Percentiles rank a stretch among this genome's conserved stretches.
These are phyloP conservation scores for Phytophthora kernoviae DNA, from an alignment of 352 stramenopile genomes.

Conservation along the genomic window DNA sequence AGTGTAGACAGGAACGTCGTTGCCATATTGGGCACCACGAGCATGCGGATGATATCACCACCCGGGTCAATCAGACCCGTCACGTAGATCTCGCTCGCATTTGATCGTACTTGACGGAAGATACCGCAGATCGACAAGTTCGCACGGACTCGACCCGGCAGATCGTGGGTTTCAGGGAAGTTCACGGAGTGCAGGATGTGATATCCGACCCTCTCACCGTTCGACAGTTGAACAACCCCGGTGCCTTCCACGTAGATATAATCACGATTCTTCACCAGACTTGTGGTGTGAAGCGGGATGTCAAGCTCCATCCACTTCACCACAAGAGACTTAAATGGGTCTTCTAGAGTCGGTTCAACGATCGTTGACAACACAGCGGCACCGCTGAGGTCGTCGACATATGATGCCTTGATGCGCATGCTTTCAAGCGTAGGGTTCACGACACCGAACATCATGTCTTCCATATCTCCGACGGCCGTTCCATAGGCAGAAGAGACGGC, in stretches of 20 bases:
- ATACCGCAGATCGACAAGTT: constrained; percentile 47
- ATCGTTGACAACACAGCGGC: constrained; percentile 46
- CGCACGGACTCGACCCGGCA: constrained; percentile 39
- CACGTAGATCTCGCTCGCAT: constrained; percentile 43
- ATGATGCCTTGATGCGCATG: constrained; percentile 58
- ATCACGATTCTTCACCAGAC: constrained; percentile 45
- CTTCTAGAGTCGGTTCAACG: constrained; percentile 36
- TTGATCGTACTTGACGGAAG: constrained; percentile 32
- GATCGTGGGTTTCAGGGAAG: constrained; percentile 38
- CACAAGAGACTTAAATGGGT: constrained; percentile 58
- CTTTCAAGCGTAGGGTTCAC: constrained; percentile 49
- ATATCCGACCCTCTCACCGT: constrained; percentile 43
- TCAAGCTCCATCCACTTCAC: constrained; percentile 63
- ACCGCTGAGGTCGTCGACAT: constrained; percentile 53
- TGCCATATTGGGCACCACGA: constrained; percentile 38
- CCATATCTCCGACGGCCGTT: constrained; percentile 39
- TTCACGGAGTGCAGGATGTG: constrained; percentile 50
- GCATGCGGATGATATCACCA: constrained; percentile 42
- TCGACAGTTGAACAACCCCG: constrained; percentile 32
- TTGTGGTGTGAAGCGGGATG: constrained; percentile 27
- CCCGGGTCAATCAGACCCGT: constrained; percentile 37
- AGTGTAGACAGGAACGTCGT: constrained; percentile 36
- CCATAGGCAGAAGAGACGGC: constrained; percentile 35
- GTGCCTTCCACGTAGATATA: constrained; percentile 59
- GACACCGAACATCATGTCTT: constrained; percentile 64